Conservation (phyloP, 805 yeast species). For the Nakazawaea molendinolei region DNA sequence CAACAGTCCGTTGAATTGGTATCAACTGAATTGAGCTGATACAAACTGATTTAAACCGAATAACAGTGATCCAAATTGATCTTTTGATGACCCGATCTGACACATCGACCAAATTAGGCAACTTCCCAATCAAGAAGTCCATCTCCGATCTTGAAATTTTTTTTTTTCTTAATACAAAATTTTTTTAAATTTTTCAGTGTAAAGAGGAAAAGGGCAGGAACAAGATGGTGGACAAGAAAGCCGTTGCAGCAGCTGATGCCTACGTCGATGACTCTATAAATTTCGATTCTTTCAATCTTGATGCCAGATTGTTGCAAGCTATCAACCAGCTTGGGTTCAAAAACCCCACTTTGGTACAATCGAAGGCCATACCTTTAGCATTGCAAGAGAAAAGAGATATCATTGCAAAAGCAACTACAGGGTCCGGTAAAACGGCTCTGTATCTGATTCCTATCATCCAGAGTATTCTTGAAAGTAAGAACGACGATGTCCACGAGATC, state of each 20-base stretch:
- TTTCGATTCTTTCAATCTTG: constrained; percentile 76
- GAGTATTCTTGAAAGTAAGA: constrained; percentile 45
- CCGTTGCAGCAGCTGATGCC: constrained; percentile 52
- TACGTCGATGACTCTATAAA: constrained; percentile 63
- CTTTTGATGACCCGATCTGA: too few species aligned
- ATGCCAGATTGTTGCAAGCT: constrained; percentile 80
- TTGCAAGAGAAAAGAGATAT: constrained; percentile 85
- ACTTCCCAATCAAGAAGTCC: constrained; percentile 3
- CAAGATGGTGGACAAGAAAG: constrained; percentile 10
- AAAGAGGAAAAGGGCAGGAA: background rate
- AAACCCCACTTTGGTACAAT: constrained; percentile 86
- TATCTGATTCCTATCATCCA: constrained; percentile 85
- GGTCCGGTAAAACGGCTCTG: constrained; percentile 94
- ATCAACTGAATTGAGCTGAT: too few species aligned
- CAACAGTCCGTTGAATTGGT: too few species aligned
- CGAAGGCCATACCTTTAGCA: constrained; percentile 88
- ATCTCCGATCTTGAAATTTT: constrained; percentile 3
- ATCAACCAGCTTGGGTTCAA: constrained; percentile 71
- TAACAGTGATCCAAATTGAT: too few species aligned
- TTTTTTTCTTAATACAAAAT: background rate
- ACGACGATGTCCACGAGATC: constrained; percentile 22
- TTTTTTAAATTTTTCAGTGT: background rate
- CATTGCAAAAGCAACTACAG: constrained; percentile 90
- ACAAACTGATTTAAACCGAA: too few species aligned
- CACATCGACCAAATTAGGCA: background rate